Evolutionary conservation across 169 alveolate genomes (phyloP), one percentile per base, ranked within the genome.

Genomic region (Plasmodium reichenowi): DNA sequence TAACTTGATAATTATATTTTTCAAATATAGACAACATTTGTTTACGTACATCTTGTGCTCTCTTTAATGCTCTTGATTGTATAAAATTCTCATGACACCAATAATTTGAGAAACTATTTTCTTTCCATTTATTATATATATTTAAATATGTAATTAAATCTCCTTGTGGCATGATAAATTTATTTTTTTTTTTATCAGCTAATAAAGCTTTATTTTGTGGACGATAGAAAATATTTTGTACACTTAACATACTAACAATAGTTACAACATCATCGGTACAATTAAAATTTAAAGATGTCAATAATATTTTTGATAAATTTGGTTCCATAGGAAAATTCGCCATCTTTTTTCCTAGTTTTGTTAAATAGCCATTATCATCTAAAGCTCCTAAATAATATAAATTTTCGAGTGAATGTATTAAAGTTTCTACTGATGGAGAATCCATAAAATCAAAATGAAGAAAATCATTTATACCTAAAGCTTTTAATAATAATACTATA

Each of bases 291-390:
- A 99, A 98, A 26, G 99, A 96, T 10, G 99, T 97, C 58, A 99
- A 95, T 58, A 98, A 95, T 99, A 98, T 98, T 54, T 98, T 98
- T 17, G 99, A 93, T 72, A 98, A 94, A 54, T 97, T 98, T 0
- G 99, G 99, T 72, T 98, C 99, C 94, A 98, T 95, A 12, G 99
- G 99, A 93, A 99, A 98, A 88, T 99, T 99, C 0, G 99, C 99
- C 99, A 99, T 99, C 89, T 98, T 96, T 63, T 99, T 94, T 13
- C 99, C 99, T n/a, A 99, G 92, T 72, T 97, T 97, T 12, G 99
- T 99, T 60, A 99, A 95, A 63, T 98, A 95, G 7, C 99, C 99
- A 89, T 99, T 99, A 72, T 99, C 99, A 93, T 99, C 99, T 60
- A 99, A 93, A 6, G 99, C 99, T 0, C 99, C 99, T 32, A 99